phyloP scores from a whole-genome alignment of 2,329 filamentous ascomycete genomes.

The Leptographium lundbergii region DNA sequence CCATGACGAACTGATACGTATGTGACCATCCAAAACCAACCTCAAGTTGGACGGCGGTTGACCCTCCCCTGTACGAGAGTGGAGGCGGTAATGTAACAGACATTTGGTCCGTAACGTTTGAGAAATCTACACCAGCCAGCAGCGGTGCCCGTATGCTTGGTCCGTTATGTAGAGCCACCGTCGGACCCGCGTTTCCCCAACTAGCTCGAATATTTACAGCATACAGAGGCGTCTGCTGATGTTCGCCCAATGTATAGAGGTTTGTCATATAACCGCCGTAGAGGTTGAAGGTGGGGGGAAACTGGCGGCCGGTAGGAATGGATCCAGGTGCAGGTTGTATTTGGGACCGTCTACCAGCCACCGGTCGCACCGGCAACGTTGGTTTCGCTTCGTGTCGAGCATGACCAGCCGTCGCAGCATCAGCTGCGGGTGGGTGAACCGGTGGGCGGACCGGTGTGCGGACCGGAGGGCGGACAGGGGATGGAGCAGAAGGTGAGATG shows the following conservation, averaged over 20 bases:
- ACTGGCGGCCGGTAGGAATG: constrained; percentile 15
- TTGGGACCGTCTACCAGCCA: too few species aligned
- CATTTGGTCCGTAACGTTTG: constrained; percentile 9
- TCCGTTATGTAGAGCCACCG: constrained; percentile 22
- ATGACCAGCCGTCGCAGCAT: neutral
- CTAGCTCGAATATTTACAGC: constrained; percentile 17
- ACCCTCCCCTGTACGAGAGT: constrained; percentile 10
- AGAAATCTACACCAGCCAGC: constrained; percentile 17
- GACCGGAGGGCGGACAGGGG: neutral
- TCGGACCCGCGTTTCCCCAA: constrained; percentile 15
- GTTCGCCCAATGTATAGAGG: constrained; percentile 18
- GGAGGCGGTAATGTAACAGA: constrained; percentile 19
- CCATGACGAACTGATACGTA: constrained; percentile 21
- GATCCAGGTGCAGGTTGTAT: constrained; percentile 3
- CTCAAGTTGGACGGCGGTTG: constrained; percentile 7
- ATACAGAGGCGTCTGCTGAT: constrained; percentile 20
- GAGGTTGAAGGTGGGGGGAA: constrained; percentile 21
- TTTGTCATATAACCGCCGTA: constrained; percentile 15
- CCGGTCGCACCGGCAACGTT: neutral
- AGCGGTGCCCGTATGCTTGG: constrained; percentile 16
- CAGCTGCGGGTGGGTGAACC: neutral
- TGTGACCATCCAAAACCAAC: constrained; percentile 8
- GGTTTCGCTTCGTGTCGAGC: neutral
- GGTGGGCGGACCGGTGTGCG: too few species aligned
- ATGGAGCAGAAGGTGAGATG: neutral